These are phyloP conservation scores for Boletus subparvulus DNA, from an alignment of 768 basidiomycete species.

Conservation along the genomic window DNA sequence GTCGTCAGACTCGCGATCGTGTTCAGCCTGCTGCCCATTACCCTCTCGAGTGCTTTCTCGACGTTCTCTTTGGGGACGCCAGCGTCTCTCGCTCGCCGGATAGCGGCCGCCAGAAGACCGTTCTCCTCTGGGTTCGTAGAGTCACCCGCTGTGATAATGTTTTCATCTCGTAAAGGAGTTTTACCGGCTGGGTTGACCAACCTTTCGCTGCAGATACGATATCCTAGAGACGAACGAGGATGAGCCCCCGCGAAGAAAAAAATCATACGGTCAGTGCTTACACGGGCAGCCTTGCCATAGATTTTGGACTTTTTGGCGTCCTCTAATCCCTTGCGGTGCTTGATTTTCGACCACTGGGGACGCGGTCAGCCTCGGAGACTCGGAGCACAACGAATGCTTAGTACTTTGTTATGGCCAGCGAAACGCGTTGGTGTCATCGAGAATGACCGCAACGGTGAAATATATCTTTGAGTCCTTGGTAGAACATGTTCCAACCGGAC, in stretches of 20 bases:
- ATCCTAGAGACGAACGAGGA: constrained; percentile 42
- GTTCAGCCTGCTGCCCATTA: constrained; percentile 18
- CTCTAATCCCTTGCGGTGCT: constrained; percentile 63
- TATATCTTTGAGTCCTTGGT: background rate
- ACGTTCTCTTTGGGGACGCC: constrained; percentile 72
- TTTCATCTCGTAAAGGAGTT: background rate
- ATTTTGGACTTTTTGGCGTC: constrained; percentile 59
- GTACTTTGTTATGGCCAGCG: constrained; percentile 45
- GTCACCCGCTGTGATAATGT: constrained; percentile 46
- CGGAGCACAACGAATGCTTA: background rate
- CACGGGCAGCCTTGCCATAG: constrained; percentile 56
- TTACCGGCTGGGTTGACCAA: constrained; percentile 30
- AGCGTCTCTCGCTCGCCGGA: constrained; percentile 55
- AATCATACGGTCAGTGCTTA: constrained; percentile 32
- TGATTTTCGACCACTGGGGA: constrained; percentile 73
- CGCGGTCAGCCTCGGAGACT: constrained; percentile 4
- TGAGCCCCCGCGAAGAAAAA: background rate
- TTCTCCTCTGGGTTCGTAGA: constrained; percentile 57
- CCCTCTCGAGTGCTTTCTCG: constrained; percentile 59
- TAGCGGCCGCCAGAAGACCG: constrained; percentile 46
- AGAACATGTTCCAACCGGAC: background rate
- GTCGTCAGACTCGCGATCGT: background rate
- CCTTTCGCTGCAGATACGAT: constrained; percentile 60
- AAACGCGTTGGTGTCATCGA: constrained; percentile 24
- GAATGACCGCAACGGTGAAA: constrained; percentile 21